Evolutionary conservation across 192 early-diverging fungal genomes (phyloP), one percentile per base, ranked within the genome.

Genomic region (Coemansia sp.): DNA sequence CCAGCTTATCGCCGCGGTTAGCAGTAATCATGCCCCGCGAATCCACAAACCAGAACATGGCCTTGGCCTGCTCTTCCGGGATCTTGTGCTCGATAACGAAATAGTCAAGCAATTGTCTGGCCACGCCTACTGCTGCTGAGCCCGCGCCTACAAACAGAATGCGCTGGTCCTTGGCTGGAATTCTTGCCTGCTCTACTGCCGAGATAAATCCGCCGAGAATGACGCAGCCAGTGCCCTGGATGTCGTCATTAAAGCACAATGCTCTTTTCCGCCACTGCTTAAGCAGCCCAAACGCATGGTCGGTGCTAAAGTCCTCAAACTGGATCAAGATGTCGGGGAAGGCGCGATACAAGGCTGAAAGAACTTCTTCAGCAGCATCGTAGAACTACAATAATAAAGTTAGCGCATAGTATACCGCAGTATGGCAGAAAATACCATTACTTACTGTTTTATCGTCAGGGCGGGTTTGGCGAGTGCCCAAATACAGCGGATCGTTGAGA

Each of bases 141-240:
- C 96, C 96, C 32, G 96, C 93, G 40, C 94, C 94, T 42, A 90
- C 89, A 69, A 97, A 96, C 55, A 98, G 78, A 58, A 97, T 85
- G 59, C 89, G 85, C 69, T 96, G 93, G 37, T 92, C 73, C n/a
- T 66, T 51, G 26, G 91, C 80, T 0, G 76, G 80, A 39, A 94
- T 80, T 7, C 80, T 76, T 14, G 84, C 81, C 15, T 80, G 80
- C 44, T 81, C 58, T 37, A 95, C 77, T 11, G 92, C 92, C 51
- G 91, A 91, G 69, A 94, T 94, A 54, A 96, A 88, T 23, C 92
- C 95, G 9, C 70, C 80, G 56, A 96, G 81, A 57, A 96, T 88
- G 15, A 96, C 93, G 54, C 91, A 93, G 40, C 95, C 95, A 16
- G 72, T 75, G 50, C 72, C 72, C 62, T 75, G 72, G 58, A 75